A percentile compares a stretch with the other conserved stretches of the same genome.
These are phyloP conservation scores for Amanita pallidorosea DNA, from an alignment of 768 basidiomycete genomes.

Conservation along the genomic window DNA sequence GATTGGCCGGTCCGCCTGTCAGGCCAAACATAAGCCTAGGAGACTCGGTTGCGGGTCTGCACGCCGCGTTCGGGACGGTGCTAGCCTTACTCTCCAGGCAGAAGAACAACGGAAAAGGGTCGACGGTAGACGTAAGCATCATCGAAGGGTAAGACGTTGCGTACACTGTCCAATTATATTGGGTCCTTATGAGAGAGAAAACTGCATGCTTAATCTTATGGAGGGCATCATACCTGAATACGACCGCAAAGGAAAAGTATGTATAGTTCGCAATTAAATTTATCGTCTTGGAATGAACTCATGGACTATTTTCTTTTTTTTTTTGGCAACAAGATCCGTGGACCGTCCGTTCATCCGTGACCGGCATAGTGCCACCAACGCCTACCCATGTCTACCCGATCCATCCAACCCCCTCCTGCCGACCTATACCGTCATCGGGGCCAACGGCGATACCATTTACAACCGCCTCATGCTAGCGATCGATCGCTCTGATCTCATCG, in stretches of 20 bases:
- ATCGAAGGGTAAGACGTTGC: slow-evolving; percentile 45
- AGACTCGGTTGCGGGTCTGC: slow-evolving; percentile 61
- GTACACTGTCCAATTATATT: neutral
- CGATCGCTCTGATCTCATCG: slow-evolving; percentile 46
- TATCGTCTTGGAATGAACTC: neutral
- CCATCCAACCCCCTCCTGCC: slow-evolving; percentile 27
- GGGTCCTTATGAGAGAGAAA: neutral
- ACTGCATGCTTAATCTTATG: slow-evolving; percentile 63
- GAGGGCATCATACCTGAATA: slow-evolving; percentile 71
- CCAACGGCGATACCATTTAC: slow-evolving; percentile 64
- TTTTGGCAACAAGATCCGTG: slow-evolving; percentile 42
- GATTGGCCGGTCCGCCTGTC: slow-evolving; percentile 50
- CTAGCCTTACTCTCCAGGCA: slow-evolving; percentile 43
- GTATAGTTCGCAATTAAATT: neutral
- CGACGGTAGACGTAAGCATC: slow-evolving; percentile 68
- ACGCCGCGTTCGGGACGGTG: slow-evolving; percentile 67
- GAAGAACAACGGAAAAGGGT: slow-evolving; percentile 29
- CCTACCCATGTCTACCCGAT: slow-evolving; percentile 53
- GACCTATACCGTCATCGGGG: slow-evolving; percentile 60
- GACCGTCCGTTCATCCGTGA: slow-evolving; percentile 66
- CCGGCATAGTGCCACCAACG: slow-evolving; percentile 68
- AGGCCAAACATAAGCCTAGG: slow-evolving; percentile 66
- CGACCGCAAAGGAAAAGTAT: slow-evolving; percentile 57
- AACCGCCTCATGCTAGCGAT: slow-evolving; percentile 53
- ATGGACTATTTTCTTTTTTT: no score